Evolutionary conservation across 176 grass and related monocot species (phyloP), one percentile per base, ranked within the genome.

Genomic region (Cymbopogon citratus): DNA sequence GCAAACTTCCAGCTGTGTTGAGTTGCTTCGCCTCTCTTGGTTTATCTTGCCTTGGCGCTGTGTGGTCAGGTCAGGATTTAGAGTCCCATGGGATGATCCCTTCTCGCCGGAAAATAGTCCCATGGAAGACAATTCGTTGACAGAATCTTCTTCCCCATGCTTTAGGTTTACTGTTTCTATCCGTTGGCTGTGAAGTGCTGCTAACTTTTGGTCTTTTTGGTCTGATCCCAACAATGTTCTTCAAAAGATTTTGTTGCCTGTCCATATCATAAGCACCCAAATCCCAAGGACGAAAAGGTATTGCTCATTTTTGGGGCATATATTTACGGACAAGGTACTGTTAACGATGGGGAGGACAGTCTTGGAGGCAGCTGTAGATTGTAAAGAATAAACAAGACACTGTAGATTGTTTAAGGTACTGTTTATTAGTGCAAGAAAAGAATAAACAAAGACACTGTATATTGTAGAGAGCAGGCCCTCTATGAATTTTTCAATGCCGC

Each of bases 181-280:
- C 75, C 62, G 24, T 4, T 78, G 43, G 59, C 49, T 82, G 63
- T 11, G 66, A 87, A 41, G 80, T 77, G 29, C 76, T 80, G 65
- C 75, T 72, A 26, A 89, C 65, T 78, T 88, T 94, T 72, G 74
- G 71, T 27, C 86, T 68, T 66, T 98, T 98, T 12, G 95, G 95
- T 81, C 91, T 98, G 63, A 98, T 94, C 56, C 91, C 92, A 31
- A 98, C 67, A 75, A 94, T 91, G 52, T 92, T 87, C 86, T 91
- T 98, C 63, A 94, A 79, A 51, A 98, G 87, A 91, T 94, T 84
- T 21, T 92, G 92, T 78, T 98, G 95, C 88, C 95, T 94, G 90
- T 33, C 9, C 73, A 86, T 9, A 62, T 13, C 57, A 0, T 0
- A 80, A n/a, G 29, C 3, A 6, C 34, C 3, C 44, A 44, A 39